These are phyloP conservation scores for Inonotus hispidus DNA, from an alignment of 1,284 basidiomycete species.

Conservation along the genomic window DNA sequence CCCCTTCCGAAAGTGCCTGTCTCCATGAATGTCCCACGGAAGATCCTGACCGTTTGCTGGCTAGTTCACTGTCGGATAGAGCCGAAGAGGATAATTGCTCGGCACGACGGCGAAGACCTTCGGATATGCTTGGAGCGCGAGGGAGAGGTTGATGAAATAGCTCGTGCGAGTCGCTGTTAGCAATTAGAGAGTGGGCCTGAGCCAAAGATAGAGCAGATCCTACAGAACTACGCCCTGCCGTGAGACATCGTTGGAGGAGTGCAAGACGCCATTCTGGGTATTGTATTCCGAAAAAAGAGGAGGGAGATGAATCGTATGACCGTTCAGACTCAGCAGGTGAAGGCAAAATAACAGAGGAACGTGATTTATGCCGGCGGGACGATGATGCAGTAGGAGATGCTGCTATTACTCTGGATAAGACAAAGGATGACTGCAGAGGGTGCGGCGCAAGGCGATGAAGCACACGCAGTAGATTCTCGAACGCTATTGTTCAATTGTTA, in stretches of 20 bases:
- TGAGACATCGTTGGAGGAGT: conserved; percentile 43
- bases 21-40: background rate
- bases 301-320: background rate
- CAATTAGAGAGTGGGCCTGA: conserved; percentile 37
- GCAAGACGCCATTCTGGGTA: conserved; percentile 61
- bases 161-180: conserved; percentile 18
- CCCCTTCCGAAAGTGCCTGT: conserved; percentile 22
- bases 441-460: conserved; percentile 48
- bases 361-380: conserved; percentile 11
- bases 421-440: conserved; percentile 42
- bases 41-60: conserved; percentile 18
- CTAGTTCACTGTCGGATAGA: conserved; percentile 11
- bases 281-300: conserved; percentile 31
- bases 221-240: conserved; percentile 49
- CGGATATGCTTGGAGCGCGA: conserved; percentile 15
- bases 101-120: conserved; percentile 10
- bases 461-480: conserved; percentile 50
- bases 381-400: conserved; percentile 21
- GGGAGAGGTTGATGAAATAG: conserved; percentile 10
- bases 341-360: conserved; percentile 13
- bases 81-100: background rate
- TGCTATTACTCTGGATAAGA: conserved; percentile 28
- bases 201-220: conserved; percentile 39
- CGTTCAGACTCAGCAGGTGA: conserved; percentile 6
- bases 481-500: conserved; percentile 34